Evolutionary conservation across 139 green algal species (phyloP), one percentile per base, ranked within the genome.

Genomic region (Chlorella sp.): DNA sequence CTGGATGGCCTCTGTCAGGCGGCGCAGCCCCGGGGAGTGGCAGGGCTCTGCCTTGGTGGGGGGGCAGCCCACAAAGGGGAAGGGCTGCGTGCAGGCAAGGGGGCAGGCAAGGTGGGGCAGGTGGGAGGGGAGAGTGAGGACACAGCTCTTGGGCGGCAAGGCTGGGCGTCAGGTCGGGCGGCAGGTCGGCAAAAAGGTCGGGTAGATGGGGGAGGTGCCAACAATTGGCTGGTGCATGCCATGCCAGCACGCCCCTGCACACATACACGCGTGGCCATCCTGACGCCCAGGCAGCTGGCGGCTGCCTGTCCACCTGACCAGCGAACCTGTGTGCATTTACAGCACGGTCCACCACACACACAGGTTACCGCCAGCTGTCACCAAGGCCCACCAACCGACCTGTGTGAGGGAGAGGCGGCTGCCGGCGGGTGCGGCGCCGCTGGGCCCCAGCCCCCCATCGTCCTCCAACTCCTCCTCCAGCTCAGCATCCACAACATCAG

Each of bases 61-160:
- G 2, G 92, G 92, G 39, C 86, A 91, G 40, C 89, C 92, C 61
- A 90, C 86, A 90, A 95, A 95, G 34, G 92, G 92, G 83, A 95
- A 95, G 61, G 86, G 42, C 86, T 95, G 92, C 64, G 79, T 88
- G 11, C 71, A 30, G n/a, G 28, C 83, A 14, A 66, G n/a, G n/a
- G n/a, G n/a, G n/a, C 30, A 48, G 83, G 79, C 21, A 28, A 14
- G 21, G 64, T 12, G 64, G 48, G 48, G 48, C n/a, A n/a, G n/a
- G n/a, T n/a, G 48, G 48, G 48, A 57, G 9, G 48, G 48, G 48
- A n/a, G 48, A 57, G 48, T 57, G 48, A 57, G 48, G 48, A 57
- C 48, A 57, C 48, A 57, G 9, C 48, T 9, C 48, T 9, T 76
- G 68, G 68, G 16, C 28, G 48, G 48, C 48, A 57, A 9, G 48